phyloP scores from a whole-genome alignment of 371 early-diverging fungal species.

The Lichtheimia ornata region DNA sequence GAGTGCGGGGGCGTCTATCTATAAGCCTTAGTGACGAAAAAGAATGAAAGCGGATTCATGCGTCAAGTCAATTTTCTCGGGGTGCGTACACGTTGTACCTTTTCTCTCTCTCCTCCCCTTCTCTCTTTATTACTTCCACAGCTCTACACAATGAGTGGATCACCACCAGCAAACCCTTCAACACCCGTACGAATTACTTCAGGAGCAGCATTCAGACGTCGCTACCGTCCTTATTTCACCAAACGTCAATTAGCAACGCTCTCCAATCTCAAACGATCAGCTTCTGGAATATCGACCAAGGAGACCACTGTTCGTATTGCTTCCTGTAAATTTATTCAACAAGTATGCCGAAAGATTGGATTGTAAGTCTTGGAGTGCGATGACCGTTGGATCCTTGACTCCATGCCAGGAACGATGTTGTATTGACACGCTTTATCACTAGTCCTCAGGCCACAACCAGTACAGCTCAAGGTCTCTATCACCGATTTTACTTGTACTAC shows the following conservation, averaged over 20 bases:
- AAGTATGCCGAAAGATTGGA: slow-evolving; percentile 50
- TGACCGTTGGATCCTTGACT: too few relatives aligned
- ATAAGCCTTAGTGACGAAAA: too few relatives aligned
- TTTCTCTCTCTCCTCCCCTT: too few relatives aligned
- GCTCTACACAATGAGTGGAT: slow-evolving; percentile 21
- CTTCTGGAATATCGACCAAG: slow-evolving; percentile 21
- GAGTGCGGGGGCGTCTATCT: too few relatives aligned
- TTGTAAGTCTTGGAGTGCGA: slow-evolving; percentile 24
- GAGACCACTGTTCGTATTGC: slow-evolving; percentile 32
- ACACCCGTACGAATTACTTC: slow-evolving; percentile 35
- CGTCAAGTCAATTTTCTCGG: too few relatives aligned
- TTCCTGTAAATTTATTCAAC: slow-evolving; percentile 52
- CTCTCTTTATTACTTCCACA: background rate
- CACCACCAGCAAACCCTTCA: slow-evolving; percentile 27
- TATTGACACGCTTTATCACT: background rate
- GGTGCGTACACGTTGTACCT: too few relatives aligned
- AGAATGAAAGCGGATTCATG: too few relatives aligned
- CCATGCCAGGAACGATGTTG: too few relatives aligned
- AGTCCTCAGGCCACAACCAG: slow-evolving; percentile 75
- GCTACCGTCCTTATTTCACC: slow-evolving; percentile 44
- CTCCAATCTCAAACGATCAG: slow-evolving; percentile 27
- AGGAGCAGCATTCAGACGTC: slow-evolving; percentile 38
- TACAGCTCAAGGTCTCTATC: slow-evolving; percentile 72
- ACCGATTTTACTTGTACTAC: slow-evolving; percentile 70
- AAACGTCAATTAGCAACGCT: slow-evolving; percentile 43